phyloP scores from a whole-genome alignment of 2,329 filamentous ascomycete genomes.

The Penicillium oxalicum region DNA sequence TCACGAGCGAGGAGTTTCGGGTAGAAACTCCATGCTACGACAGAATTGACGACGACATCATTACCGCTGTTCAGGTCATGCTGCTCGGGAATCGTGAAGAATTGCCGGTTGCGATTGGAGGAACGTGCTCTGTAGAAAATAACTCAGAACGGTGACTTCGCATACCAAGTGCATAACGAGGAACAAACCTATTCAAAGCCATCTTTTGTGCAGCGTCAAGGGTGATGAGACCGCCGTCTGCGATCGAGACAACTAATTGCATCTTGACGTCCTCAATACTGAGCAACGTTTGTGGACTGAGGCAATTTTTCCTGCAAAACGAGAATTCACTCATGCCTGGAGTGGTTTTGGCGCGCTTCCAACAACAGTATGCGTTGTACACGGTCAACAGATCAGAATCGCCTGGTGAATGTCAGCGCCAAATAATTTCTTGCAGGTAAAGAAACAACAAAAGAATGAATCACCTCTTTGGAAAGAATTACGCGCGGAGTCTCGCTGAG shows the following conservation, averaged over 20 bases:
- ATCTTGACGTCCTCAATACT: slow-evolving; percentile 96
- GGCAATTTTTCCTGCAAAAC: slow-evolving; percentile 91
- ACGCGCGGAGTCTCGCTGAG: slow-evolving; percentile 73
- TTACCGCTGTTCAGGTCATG: slow-evolving; percentile 73
- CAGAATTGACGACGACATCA: slow-evolving; percentile 69
- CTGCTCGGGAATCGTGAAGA: slow-evolving; percentile 74
- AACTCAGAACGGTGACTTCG: background rate
- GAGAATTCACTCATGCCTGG: slow-evolving; percentile 69
- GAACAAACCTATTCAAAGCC: slow-evolving; percentile 55
- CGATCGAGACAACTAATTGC: slow-evolving; percentile 77
- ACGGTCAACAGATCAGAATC: slow-evolving; percentile 89
- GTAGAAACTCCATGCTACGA: slow-evolving; percentile 93
- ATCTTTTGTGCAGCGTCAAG: slow-evolving; percentile 68
- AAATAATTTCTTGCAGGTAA: no score
- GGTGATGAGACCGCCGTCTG: slow-evolving; percentile 75
- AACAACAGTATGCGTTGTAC: slow-evolving; percentile 87
- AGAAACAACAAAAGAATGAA: background rate
- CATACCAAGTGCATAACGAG: background rate
- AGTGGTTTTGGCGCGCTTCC: slow-evolving; percentile 74
- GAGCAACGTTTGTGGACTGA: slow-evolving; percentile 77
- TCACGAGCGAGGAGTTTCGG: slow-evolving; percentile 84
- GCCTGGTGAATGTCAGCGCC: slow-evolving; percentile 35
- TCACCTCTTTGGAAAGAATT: slow-evolving; percentile 67
- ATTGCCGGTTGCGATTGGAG: slow-evolving; percentile 61
- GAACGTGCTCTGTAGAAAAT: slow-evolving; percentile 49